Evolutionary conservation across 108 stramenopile genomes (phyloP).

Genomic region (Mediolabrus comicus): DNA sequence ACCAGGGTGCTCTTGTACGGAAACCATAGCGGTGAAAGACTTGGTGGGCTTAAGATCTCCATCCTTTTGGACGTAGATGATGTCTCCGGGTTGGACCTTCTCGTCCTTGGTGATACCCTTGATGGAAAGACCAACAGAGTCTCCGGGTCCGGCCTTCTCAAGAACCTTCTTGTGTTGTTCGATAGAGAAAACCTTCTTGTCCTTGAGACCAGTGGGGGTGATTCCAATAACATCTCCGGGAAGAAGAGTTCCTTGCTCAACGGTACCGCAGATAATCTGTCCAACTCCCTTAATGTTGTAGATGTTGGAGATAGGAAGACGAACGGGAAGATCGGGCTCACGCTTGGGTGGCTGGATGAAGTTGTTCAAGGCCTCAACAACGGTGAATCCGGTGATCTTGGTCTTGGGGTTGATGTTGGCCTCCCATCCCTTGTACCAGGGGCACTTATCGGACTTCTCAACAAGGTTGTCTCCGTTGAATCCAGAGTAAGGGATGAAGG

Average conservation of each 20-base stretch:
- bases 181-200: conserved; percentile 82
- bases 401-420: conserved; percentile 71
- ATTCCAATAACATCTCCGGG: conserved; percentile 75
- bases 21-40: conserved; percentile 75
- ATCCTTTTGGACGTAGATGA: conserved; percentile 75
- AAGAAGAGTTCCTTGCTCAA: conserved; percentile 72
- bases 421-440: conserved; percentile 79
- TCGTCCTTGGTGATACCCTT: conserved; percentile 83
- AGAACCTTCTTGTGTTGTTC: conserved; percentile 81
- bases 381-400: conserved; percentile 59
- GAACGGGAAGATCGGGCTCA: conserved; percentile 55
- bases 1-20: conserved; percentile 84
- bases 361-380: conserved; percentile 73
- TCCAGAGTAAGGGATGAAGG: conserved; percentile 80
- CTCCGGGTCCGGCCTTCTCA: conserved; percentile 65
- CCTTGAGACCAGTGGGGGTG: conserved; percentile 54
- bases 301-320: conserved; percentile 79
- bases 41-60: conserved; percentile 72
- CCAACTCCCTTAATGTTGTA: conserved; percentile 84
- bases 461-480: conserved; percentile 79
- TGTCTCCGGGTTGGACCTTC: conserved; percentile 74
- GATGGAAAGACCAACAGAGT: conserved; percentile 83
- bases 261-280: conserved; percentile 75
- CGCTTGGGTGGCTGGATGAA: conserved; percentile 69
- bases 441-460: conserved; percentile 63